These are phyloP conservation scores for Elsinoe necatrix DNA, from an alignment of 2,329 filamentous ascomycete species.

Conservation along the genomic window DNA sequence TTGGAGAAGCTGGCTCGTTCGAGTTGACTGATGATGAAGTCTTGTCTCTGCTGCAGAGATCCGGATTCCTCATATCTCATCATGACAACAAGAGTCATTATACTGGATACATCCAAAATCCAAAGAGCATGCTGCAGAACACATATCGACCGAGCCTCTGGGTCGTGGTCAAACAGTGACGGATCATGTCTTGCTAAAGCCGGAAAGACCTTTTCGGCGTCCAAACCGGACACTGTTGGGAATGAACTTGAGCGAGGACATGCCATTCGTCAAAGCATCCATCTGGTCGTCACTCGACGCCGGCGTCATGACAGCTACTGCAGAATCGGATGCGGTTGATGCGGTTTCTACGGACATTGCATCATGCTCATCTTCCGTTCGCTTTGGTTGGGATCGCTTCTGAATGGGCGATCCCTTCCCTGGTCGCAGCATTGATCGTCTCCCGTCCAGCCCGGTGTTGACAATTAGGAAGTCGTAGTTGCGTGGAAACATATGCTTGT, in stretches of 20 bases:
- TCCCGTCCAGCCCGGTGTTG: slow-evolving; percentile 79
- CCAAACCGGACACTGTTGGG: slow-evolving; percentile 61
- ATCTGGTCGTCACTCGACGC: slow-evolving; percentile 43
- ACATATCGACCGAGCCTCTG: slow-evolving; percentile 74
- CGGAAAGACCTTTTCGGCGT: slow-evolving; percentile 38
- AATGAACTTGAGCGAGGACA: slow-evolving; percentile 65
- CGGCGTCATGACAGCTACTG: background rate
- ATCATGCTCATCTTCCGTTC: background rate
- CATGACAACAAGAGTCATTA: slow-evolving; percentile 47
- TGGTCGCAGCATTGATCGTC: slow-evolving; percentile 68
- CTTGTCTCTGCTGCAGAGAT: slow-evolving; percentile 58
- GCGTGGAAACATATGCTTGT: slow-evolving; percentile 83
- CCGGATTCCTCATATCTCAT: slow-evolving; percentile 62
- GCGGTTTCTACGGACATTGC: background rate
- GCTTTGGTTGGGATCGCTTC: background rate
- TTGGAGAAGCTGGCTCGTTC: slow-evolving; percentile 81
- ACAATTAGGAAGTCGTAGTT: slow-evolving; percentile 84
- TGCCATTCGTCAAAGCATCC: slow-evolving; percentile 55
- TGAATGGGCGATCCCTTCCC: slow-evolving; percentile 17
- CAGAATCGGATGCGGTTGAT: background rate
- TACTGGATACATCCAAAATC: slow-evolving; percentile 76
- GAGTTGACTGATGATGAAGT: slow-evolving; percentile 90
- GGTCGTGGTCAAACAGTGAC: slow-evolving; percentile 63
- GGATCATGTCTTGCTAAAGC: background rate
- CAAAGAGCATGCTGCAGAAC: slow-evolving; percentile 75